A percentile compares a stretch with the other conserved stretches of the same genome.
Conservation (phyloP, 129 eudicot genomes). For the Artemisia tridentata region DNA sequence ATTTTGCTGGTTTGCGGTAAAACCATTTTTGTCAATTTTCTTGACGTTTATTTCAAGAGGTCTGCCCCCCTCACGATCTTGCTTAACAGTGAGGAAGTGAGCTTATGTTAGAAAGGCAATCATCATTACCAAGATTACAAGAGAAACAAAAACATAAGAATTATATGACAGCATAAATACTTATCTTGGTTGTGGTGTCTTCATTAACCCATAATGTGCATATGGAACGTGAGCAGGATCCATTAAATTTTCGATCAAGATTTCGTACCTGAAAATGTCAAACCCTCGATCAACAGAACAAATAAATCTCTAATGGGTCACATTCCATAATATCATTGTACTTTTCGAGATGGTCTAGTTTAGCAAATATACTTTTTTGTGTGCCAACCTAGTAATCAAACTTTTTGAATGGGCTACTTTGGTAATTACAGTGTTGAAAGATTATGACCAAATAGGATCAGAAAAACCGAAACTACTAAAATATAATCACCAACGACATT, state of each 20-base stretch:
- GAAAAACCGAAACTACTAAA: no score
- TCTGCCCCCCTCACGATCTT: not conserved
- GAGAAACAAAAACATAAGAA: not conserved
- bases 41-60: not conserved
- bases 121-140: no score
- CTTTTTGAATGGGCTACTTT: no score
- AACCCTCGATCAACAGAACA: not conserved
- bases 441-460: no score
- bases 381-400: no score
- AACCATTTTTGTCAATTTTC: not conserved
- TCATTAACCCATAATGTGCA: not conserved
- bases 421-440: no score
- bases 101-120: not conserved
- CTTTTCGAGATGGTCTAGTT: no score
- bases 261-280: not conserved
- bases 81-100: not conserved
- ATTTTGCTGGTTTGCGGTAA: constrained; percentile 3
- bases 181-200: not conserved
- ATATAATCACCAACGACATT: no score
- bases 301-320: not conserved
- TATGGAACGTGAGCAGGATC: constrained; percentile 12
- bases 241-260: constrained; percentile 3
- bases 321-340: no score
- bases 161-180: not conserved
- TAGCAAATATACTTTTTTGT: no score